Evolutionary conservation across 148 eudicot genomes (phyloP).

Genomic region (Fagopyrum homotropicum): DNA sequence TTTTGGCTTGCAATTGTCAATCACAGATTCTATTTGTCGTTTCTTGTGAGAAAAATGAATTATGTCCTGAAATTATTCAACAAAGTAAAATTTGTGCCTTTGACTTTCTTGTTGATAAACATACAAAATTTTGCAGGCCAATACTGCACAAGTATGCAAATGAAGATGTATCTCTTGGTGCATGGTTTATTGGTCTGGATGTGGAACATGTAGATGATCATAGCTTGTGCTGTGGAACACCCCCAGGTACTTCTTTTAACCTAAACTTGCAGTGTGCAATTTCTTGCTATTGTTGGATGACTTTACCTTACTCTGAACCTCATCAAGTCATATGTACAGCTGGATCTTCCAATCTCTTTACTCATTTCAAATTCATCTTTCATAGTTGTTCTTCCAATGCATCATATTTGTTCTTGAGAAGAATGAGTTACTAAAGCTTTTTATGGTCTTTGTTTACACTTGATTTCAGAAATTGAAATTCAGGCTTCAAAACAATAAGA

Average conservation of each 20-base stretch:
- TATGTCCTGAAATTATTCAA: slow-evolving; percentile 1
- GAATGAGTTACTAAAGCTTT: not conserved
- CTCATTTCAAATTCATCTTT: not conserved
- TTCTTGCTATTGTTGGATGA: not conserved
- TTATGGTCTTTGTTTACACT: not conserved
- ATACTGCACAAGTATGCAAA: slow-evolving; percentile 87
- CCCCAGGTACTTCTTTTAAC: slow-evolving; percentile 54
- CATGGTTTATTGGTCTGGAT: slow-evolving; percentile 96
- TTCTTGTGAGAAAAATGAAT: not conserved
- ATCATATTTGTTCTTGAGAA: not conserved
- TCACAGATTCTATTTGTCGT: not conserved
- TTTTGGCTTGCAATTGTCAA: not conserved
- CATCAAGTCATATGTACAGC: not conserved
- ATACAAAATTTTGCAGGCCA: slow-evolving; percentile 40
- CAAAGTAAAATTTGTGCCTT: not conserved
- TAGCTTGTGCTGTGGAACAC: slow-evolving; percentile 92
- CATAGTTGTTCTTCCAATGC: not conserved
- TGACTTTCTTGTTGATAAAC: not conserved
- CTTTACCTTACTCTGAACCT: not conserved
- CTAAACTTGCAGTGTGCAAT: not conserved
- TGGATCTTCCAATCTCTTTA: not conserved
- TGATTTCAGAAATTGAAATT: not conserved
- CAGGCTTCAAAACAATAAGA: too few species aligned
- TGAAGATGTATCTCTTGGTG: slow-evolving; percentile 90
- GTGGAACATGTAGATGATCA: slow-evolving; percentile 90